phyloP scores from a whole-genome alignment of 345 rosid species.

The Eucalyptus erythrocorys region DNA sequence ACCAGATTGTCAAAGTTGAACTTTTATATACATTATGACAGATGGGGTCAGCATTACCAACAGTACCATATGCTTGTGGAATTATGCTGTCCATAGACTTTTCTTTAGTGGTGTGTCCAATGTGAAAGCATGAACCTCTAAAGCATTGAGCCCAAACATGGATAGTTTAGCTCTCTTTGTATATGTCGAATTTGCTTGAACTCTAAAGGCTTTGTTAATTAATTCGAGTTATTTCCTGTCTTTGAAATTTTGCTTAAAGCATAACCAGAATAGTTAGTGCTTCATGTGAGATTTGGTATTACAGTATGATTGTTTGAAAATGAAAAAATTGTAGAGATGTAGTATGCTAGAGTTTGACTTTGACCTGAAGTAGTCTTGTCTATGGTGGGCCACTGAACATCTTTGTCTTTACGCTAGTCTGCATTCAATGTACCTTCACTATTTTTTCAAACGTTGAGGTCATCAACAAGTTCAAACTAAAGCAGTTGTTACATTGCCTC shows the following conservation, averaged over 20 bases:
- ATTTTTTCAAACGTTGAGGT: not conserved
- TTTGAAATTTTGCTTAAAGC: not conserved
- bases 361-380: not conserved
- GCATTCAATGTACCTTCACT: not conserved
- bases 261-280: not conserved
- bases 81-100: not conserved
- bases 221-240: not conserved
- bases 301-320: not conserved
- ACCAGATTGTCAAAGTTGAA: not conserved
- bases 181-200: not conserved
- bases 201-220: not conserved
- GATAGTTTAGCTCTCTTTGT: not conserved
- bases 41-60: not conserved
- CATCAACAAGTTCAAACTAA: not conserved
- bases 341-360: not conserved
- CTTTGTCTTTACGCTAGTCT: not conserved
- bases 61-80: not conserved
- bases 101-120: not conserved
- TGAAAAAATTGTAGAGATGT: not conserved
- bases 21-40: not conserved
- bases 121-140: not conserved
- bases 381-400: not conserved
- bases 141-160: not conserved
- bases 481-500: not conserved
- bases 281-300: not conserved